Evolutionary conservation across 2,329 filamentous ascomycete species (phyloP).

Genomic region (Pestalotiopsis sp.): DNA sequence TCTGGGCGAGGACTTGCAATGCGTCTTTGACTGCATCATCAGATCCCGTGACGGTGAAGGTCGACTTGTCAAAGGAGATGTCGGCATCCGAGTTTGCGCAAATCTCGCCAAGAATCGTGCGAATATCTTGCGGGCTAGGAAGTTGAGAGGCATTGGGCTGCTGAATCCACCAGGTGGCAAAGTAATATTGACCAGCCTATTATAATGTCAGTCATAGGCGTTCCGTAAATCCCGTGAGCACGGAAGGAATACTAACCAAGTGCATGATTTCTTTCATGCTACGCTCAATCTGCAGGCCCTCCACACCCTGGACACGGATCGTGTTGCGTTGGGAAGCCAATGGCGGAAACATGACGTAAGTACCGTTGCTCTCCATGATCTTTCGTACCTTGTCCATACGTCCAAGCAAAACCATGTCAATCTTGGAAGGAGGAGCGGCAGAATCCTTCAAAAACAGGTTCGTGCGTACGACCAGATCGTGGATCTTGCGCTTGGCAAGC

Average conservation of each 20-base stretch:
- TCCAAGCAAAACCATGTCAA: slow-evolving; percentile 89
- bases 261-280: slow-evolving; percentile 96
- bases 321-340: slow-evolving; percentile 83
- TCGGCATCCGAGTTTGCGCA: slow-evolving; percentile 96
- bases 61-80: slow-evolving; percentile 90
- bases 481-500: slow-evolving; percentile 87
- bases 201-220: slow-evolving; percentile 25
- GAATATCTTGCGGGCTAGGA: slow-evolving; percentile 72
- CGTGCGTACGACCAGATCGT: slow-evolving; percentile 79
- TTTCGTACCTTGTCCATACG: slow-evolving; percentile 96
- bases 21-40: slow-evolving; percentile 96
- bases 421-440: slow-evolving; percentile 85
- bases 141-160: slow-evolving; percentile 68
- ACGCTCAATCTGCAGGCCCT: slow-evolving; percentile 91
- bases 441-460: slow-evolving; percentile 92
- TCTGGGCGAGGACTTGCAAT: slow-evolving; percentile 90
- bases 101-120: slow-evolving; percentile 91
- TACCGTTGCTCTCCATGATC: slow-evolving; percentile 95
- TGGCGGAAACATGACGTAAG: slow-evolving; percentile 89
- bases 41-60: slow-evolving; percentile 91
- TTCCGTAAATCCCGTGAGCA: background rate
- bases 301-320: slow-evolving; percentile 88
- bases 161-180: slow-evolving; percentile 92
- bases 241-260: slow-evolving; percentile 60
- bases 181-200: slow-evolving; percentile 95